These are phyloP conservation scores for Amphirosellinia nigrospora DNA, from an alignment of 495 filamentous ascomycete genomes.

Conservation along the genomic window DNA sequence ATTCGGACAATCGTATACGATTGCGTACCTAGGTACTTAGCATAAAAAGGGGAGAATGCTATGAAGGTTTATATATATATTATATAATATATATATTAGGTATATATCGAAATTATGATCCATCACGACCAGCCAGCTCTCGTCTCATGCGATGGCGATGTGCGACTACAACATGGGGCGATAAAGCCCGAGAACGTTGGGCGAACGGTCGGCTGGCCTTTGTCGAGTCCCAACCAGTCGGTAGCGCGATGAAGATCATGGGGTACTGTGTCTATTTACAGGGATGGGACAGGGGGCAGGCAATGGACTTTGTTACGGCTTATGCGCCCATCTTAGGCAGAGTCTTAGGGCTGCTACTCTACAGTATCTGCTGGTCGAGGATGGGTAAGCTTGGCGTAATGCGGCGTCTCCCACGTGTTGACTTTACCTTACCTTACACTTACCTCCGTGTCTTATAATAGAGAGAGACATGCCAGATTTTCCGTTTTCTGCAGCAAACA, in stretches of 20 bases:
- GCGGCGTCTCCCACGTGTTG: slow-evolving; percentile 2
- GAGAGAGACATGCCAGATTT: neutral
- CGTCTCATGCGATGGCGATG: neutral
- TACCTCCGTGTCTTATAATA: neutral
- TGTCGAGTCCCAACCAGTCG: slow-evolving; percentile 3
- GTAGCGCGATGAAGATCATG: slow-evolving; percentile 13
- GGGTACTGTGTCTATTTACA: slow-evolving; percentile 9
- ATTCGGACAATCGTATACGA: no score
- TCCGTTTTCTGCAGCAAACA: neutral
- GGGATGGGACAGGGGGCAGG: neutral
- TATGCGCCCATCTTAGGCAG: neutral
- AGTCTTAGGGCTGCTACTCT: no score
- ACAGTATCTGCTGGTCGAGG: neutral
- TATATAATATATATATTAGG: neutral
- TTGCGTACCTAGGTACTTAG: no score
- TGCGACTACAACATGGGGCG: no score
- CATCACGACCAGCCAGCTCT: neutral
- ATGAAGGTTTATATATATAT: no score
- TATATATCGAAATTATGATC: no score
- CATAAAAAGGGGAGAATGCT: no score
- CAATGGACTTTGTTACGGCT: neutral
- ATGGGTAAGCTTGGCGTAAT: neutral
- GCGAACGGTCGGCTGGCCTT: neutral
- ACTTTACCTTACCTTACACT: neutral
- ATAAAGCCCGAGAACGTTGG: neutral